Conservation (phyloP, 208 protist genomes). For the Trypanosoma cruzi region DNA sequence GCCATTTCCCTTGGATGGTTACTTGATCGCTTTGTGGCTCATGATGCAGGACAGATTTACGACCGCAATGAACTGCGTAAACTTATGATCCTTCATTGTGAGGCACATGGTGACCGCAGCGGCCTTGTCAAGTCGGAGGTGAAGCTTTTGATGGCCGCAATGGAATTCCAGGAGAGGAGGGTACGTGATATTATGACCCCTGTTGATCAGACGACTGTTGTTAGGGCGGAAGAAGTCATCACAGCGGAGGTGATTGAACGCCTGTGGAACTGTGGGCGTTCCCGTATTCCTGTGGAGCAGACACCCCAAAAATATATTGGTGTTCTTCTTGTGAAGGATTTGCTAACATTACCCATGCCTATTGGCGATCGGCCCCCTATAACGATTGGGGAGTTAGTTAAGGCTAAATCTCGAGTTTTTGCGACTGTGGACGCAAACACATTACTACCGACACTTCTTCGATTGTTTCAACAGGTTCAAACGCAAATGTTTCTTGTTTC, state of each 20-base stretch:
- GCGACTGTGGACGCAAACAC: slow-evolving; percentile 61
- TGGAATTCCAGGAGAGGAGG: slow-evolving; percentile 89
- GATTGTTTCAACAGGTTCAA: slow-evolving; percentile 79
- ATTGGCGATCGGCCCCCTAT: slow-evolving; percentile 19
- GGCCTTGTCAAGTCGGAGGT: slow-evolving; percentile 77
- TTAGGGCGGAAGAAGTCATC: slow-evolving; percentile 65
- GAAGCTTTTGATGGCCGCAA: slow-evolving; percentile 80
- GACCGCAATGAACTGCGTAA: slow-evolving; percentile 86
- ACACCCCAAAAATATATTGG: slow-evolving; percentile 38
- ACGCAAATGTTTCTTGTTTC: slow-evolving; percentile 90
- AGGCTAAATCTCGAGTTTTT: slow-evolving; percentile 59
- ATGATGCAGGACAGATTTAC: slow-evolving; percentile 80
- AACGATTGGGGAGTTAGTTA: slow-evolving; percentile 77
- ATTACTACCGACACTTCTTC: slow-evolving; percentile 72
- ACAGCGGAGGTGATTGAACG: slow-evolving; percentile 73
- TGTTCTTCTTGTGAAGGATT: slow-evolving; percentile 83
- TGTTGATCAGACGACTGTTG: slow-evolving; percentile 53
- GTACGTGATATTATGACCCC: slow-evolving; percentile 88
- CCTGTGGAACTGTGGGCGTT: slow-evolving; percentile 82
- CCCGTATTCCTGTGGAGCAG: slow-evolving; percentile 74
- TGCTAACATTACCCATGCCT: slow-evolving; percentile 46
- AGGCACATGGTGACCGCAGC: slow-evolving; percentile 45
- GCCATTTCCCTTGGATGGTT: slow-evolving; percentile 75
- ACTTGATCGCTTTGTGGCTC: slow-evolving; percentile 75
- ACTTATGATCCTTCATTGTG: slow-evolving; percentile 89